Evolutionary conservation across 139 green algal genomes (phyloP).

Genomic region (Coccomyxa sp.): DNA sequence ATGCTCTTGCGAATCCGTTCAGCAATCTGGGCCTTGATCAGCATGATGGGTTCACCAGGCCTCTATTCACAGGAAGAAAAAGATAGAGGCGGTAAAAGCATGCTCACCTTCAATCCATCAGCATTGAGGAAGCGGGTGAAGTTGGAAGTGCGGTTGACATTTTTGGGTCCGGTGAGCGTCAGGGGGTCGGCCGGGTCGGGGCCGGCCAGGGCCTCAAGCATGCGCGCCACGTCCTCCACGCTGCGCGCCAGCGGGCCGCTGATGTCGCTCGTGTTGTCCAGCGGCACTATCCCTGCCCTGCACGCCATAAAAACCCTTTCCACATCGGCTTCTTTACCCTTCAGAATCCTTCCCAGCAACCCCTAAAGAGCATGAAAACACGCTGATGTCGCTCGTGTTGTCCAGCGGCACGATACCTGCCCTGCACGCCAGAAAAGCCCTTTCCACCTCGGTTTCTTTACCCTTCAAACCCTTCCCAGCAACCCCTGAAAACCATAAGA

Average conservation of each 20-base stretch:
- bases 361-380: background rate
- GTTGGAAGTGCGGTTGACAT: background rate
- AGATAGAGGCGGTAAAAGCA: background rate
- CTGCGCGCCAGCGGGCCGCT: background rate
- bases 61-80: background rate
- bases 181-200: background rate
- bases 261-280: constrained; percentile 10
- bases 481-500: background rate
- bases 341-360: background rate
- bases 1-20: too few species aligned
- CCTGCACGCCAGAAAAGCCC: background rate
- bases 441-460: background rate
- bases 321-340: background rate
- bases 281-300: constrained; percentile 3
- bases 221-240: constrained; percentile 1
- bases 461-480: background rate
- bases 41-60: too few species aligned
- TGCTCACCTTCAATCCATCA: background rate
- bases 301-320: background rate
- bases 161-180: background rate
- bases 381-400: constrained; percentile 2
- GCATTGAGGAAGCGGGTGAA: background rate
- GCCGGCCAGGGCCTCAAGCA: background rate
- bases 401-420: background rate
- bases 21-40: too few species aligned